Percentiles rank a stretch among this genome's conserved stretches.
Evolutionary conservation across 2,329 filamentous ascomycete species (phyloP).

Genomic region (Fusarium incarnatum): DNA sequence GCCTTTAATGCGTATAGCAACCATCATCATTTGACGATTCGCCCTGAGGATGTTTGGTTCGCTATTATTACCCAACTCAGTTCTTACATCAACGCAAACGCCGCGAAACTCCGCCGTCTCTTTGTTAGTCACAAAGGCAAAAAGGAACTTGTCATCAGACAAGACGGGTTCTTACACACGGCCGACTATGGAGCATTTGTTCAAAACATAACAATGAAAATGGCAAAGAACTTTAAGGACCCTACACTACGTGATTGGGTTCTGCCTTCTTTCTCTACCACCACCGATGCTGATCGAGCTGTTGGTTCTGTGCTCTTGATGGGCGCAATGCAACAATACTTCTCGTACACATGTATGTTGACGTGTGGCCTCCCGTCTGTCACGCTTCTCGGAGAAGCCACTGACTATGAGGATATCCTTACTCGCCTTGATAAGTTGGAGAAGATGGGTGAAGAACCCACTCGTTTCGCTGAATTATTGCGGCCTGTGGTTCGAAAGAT

Average conservation of each 20-base stretch:
- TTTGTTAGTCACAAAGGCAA: background rate
- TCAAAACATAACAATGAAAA: accelerated
- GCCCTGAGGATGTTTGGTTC: conserved; percentile 66
- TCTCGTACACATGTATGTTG: accelerated
- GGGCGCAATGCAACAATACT: background rate
- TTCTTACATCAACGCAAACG: conserved; percentile 60
- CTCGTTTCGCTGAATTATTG: background rate
- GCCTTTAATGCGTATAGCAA: conserved; percentile 52
- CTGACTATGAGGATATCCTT: conserved; percentile 1
- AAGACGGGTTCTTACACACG: accelerated
- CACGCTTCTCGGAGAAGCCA: background rate
- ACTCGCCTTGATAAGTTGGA: background rate
- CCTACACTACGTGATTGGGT: background rate
- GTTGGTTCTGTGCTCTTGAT: background rate
- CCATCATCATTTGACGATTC: conserved; percentile 59
- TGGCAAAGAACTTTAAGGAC: background rate
- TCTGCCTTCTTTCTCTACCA: background rate
- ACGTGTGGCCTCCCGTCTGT: accelerated
- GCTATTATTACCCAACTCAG: conserved; percentile 62
- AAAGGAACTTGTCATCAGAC: background rate
- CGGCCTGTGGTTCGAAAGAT: background rate
- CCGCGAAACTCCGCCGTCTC: accelerated
- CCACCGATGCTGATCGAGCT: background rate
- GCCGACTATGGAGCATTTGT: background rate
- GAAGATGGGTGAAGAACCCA: background rate